Base-by-base conservation (phyloP, 2,329 filamentous ascomycete species). In the Zopfia rhizophila region DNA sequence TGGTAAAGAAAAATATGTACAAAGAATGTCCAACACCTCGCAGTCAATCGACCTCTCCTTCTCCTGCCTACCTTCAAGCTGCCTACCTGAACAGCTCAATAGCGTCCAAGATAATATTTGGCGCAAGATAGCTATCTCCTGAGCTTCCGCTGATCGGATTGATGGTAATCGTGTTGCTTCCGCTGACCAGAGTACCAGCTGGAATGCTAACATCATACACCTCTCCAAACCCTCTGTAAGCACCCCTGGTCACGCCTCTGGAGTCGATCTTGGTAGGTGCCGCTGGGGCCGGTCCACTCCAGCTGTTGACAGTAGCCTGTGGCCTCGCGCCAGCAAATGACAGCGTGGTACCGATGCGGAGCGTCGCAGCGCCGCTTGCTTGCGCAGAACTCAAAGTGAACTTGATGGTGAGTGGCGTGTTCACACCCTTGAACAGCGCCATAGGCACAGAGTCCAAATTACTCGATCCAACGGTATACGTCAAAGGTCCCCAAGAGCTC, bases 281-380 rank as follows among this genome's bases (percentile, higher is more conserved):
- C 2, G 74, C 63, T 1, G 82, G 82, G 0, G 74, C 72, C 0
- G 75, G 49, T 1, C 75, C 77, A 7, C 64, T 74, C 66, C 77
- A 86, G 25, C 71, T 73, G 57, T 87, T 87, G 36, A 87, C 75
- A n/a, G 68, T 76, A 8, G 78, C 78, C 28, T 77, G 74, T 1
- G 85, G 85, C 8, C 85, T 75, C 5, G 76, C 82, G 16, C 84
- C 80, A 0, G 80, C 79, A 52, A 86, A 87, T 2, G 81, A 76
- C 16, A 88, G 73, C 0, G 85, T 88, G 0, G 85, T 88, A 4
- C 83, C 84, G 47, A 88, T 81, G 30, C 84, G 78, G 18, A 88
- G 77, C 1, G 83, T 88, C 2, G 82, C 79, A 2, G 80, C 72
- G 1, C 72, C 77, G 2, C 76, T 75, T 4, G 81, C 76, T 32